phyloP scores from a whole-genome alignment of 2,329 filamentous ascomycete species.

The Cytospora chrysosperma region DNA sequence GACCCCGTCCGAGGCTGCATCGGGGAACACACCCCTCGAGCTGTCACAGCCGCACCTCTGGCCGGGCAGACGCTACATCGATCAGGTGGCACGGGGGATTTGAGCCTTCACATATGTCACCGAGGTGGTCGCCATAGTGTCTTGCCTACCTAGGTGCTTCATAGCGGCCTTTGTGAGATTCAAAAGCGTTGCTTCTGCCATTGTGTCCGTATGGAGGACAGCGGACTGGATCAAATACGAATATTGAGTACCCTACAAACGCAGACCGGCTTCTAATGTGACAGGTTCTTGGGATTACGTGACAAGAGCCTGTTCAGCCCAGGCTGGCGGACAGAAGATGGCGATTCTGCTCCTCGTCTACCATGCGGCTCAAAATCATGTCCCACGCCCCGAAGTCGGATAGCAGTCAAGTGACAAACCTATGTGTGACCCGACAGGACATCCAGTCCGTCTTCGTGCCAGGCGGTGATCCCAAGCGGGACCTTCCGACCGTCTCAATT shows the following conservation, averaged over 20 bases:
- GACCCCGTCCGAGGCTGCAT: too few species aligned
- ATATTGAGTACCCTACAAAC: not conserved
- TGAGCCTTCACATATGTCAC: not conserved
- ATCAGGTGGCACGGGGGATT: not conserved
- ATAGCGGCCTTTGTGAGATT: not conserved
- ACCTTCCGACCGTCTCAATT: too few species aligned
- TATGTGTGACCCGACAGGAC: not conserved
- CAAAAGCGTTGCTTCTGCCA: too few species aligned
- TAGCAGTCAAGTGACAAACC: not conserved
- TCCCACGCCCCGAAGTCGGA: slow-evolving; percentile 26
- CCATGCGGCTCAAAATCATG: slow-evolving; percentile 1
- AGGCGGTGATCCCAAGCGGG: slow-evolving; percentile 28
- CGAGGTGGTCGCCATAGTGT: not conserved
- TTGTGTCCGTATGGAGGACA: not conserved
- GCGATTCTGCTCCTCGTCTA: slow-evolving; percentile 29
- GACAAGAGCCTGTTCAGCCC: slow-evolving; percentile 17
- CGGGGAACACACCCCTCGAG: too few species aligned
- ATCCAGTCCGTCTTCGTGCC: slow-evolving; percentile 27
- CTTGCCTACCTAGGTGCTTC: not conserved
- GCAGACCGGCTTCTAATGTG: not conserved
- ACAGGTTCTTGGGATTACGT: not conserved
- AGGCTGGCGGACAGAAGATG: slow-evolving; percentile 44
- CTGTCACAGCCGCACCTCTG: too few species aligned
- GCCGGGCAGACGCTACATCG: not conserved
- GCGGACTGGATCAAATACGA: not conserved